phyloP scores from a whole-genome alignment of 495 filamentous ascomycete genomes.

The Neurospora intermedia region DNA sequence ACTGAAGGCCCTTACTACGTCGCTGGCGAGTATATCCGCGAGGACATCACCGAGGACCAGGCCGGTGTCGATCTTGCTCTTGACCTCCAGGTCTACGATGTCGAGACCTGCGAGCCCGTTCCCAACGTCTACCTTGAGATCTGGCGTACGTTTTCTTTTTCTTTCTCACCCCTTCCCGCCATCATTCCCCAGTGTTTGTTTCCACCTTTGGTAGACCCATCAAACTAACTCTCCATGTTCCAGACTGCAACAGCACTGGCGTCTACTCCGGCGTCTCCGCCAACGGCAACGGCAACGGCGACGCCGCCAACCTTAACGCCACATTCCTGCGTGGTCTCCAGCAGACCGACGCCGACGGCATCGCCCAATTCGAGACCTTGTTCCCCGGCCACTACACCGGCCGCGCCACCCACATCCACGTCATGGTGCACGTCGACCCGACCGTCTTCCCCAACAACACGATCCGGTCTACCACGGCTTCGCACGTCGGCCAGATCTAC shows the following conservation, averaged over 20 bases:
- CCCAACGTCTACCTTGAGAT: conserved; percentile 47
- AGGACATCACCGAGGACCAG: conserved; percentile 45
- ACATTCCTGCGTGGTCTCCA: conserved; percentile 44
- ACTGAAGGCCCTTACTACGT: conserved; percentile 46
- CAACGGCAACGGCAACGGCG: neutral
- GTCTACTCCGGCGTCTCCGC: neutral
- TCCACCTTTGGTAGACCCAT: neutral
- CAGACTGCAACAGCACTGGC: conserved; percentile 20
- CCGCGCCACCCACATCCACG: conserved; percentile 33
- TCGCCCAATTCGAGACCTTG: conserved; percentile 39
- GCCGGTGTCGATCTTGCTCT: conserved; percentile 45
- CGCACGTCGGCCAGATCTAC: conserved; percentile 55
- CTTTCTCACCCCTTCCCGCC: neutral
- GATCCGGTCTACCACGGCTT: conserved; percentile 29
- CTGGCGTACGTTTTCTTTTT: conserved; percentile 36
- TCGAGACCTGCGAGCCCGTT: conserved; percentile 46
- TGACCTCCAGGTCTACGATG: conserved; percentile 52
- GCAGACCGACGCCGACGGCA: conserved; percentile 35
- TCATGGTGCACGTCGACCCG: conserved; percentile 38
- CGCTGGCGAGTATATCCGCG: conserved; percentile 39
- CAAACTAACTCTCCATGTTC: neutral
- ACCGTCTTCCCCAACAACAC: conserved; percentile 37
- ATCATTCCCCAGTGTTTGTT: neutral
- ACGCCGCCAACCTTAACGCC: conserved; percentile 11
- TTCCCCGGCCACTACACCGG: conserved; percentile 49